Evolutionary conservation across 2,329 filamentous ascomycete species (phyloP).

Genomic region (Drechslerella coelobrocha): DNA sequence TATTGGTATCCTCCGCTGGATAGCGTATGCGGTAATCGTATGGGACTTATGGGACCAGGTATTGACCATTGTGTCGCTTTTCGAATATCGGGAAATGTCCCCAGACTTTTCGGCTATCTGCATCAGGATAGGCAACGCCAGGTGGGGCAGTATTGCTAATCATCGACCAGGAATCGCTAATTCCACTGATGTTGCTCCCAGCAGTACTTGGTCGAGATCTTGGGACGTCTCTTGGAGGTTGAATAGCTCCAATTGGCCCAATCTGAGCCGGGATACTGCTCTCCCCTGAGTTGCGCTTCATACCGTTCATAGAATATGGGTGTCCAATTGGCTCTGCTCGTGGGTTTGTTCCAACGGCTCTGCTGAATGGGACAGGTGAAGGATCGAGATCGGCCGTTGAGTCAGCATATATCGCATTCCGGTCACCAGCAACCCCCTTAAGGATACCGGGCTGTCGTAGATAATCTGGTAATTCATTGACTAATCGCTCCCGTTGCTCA

Average conservation of each 20-base stretch:
- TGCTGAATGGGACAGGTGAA: constrained; percentile 38
- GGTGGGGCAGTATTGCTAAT: constrained; percentile 46
- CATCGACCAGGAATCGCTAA: constrained; percentile 49
- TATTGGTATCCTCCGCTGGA: not conserved
- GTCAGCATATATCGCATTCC: constrained; percentile 42
- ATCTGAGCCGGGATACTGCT: constrained; percentile 26
- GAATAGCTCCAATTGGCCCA: constrained; percentile 39
- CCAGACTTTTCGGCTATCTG: constrained; percentile 44
- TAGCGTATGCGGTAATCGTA: not conserved
- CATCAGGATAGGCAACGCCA: constrained; percentile 40
- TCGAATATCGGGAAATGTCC: constrained; percentile 46
- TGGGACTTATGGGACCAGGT: constrained; percentile 29
- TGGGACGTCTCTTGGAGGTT: constrained; percentile 38
- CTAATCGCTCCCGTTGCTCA: constrained; percentile 42
- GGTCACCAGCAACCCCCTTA: constrained; percentile 32
- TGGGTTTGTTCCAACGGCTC: constrained; percentile 45
- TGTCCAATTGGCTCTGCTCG: constrained; percentile 45
- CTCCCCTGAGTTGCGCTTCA: constrained; percentile 46
- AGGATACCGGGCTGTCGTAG: constrained; percentile 37
- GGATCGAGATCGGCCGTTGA: constrained; percentile 42
- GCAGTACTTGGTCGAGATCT: constrained; percentile 44
- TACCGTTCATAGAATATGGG: constrained; percentile 36
- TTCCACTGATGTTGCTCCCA: constrained; percentile 44
- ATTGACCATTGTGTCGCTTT: constrained; percentile 45
- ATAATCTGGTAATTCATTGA: constrained; percentile 47